Evolutionary conservation across 169 alveolate species (phyloP).

Genomic region (Cryptosporidium baileyi): DNA sequence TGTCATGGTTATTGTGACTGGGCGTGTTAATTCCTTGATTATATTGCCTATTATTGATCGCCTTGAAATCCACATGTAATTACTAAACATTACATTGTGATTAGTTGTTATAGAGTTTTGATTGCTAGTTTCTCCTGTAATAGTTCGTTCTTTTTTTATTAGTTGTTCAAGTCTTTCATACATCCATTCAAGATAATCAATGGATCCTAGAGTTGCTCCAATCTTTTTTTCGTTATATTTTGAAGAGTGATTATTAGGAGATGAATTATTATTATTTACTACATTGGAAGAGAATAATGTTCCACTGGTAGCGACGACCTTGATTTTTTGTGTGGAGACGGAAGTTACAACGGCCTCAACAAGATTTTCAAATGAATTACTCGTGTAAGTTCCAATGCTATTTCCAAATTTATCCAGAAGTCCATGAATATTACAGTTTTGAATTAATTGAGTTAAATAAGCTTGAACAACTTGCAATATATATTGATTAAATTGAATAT

Average conservation of each 20-base stretch:
- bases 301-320: slow-evolving; percentile 43
- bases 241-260: neutral
- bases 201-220: slow-evolving; percentile 58
- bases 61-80: slow-evolving; percentile 45
- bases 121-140: neutral
- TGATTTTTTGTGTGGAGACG: slow-evolving; percentile 34
- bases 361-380: slow-evolving; percentile 35
- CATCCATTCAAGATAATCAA: slow-evolving; percentile 59
- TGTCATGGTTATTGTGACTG: slow-evolving; percentile 15
- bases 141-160: neutral
- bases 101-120: neutral
- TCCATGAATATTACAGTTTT: slow-evolving; percentile 15
- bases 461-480: neutral
- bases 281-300: neutral
- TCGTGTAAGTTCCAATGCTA: neutral
- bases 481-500: slow-evolving; percentile 4
- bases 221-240: slow-evolving; percentile 9
- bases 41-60: slow-evolving; percentile 11
- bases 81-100: slow-evolving; percentile 48
- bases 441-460: neutral
- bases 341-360: slow-evolving; percentile 62
- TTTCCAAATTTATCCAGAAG: neutral
- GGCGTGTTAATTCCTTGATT: slow-evolving; percentile 27
- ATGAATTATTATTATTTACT: neutral
- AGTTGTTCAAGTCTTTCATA: slow-evolving; percentile 13